Base-by-base conservation (phyloP, 1,139 yeast genomes). In the Tardiomyces depauwii region DNA sequence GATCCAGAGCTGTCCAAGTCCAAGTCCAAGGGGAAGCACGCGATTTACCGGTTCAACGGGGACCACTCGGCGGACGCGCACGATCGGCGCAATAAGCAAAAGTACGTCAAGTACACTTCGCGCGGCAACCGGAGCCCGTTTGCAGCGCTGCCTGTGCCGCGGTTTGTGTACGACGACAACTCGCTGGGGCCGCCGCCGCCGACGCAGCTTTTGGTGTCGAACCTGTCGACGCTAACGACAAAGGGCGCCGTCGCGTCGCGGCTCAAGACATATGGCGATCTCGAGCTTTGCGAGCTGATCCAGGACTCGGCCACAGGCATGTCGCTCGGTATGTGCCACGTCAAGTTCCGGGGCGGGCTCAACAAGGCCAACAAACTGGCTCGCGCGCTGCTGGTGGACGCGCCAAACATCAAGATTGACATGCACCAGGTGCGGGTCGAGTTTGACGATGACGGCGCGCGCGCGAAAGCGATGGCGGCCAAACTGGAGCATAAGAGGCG, bases 121-220 rank as follows among this genome's bases (percentile, higher is more conserved):
- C 42, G 49, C 43, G 18, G 80, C 40, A 61, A 64, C 39, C 65
- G 61, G 42, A 51, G 56, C 1, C 63, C 67, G 7, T 60, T 53
- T 40, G 57, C 60, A 9, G 53, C 70, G 23, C 63, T 80, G 23
- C 75, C 78, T 0, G 67, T 74, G 36, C 78, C 86, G 0, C 72
- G 72, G 46, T 76, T 77, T 52, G 45, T 49, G 14, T 57, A 55
- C 44, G 95, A 88, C 61, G 73, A 77, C 47, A 72, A 82, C 56
- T 85, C 94, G 0, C 62, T 87, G 21, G 94, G 94, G 0, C 81
- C 82, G 0, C 78, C 81, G 12, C 96, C 95, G 0, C 74, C 80
- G 3, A 69, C 78, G 2, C 86, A 83, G 55, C 62, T 88, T 36
- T 75, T 87, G 2, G 70, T 87, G 7, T 81, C 87, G 72, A 84